Evolutionary conservation across 2,329 filamentous ascomycete species (phyloP).

Genomic region (Blastomyces gilchristii): DNA sequence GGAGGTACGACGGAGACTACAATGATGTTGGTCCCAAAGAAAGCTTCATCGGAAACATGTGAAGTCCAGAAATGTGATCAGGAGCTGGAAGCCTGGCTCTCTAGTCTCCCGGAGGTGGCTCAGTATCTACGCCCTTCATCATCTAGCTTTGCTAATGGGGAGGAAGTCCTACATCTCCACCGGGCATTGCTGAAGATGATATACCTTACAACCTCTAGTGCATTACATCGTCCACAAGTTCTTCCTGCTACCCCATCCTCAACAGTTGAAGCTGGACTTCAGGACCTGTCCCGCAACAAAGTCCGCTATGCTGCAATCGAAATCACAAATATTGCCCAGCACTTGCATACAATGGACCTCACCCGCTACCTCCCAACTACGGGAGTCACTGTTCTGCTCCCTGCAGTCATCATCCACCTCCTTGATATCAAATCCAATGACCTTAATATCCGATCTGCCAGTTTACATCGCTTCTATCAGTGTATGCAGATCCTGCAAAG

Average conservation of each 20-base stretch:
- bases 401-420: slow-evolving; percentile 87
- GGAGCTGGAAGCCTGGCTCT: slow-evolving; percentile 67
- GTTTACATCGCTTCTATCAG: slow-evolving; percentile 71
- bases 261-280: slow-evolving; percentile 53
- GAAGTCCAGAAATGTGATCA: slow-evolving; percentile 70
- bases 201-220: slow-evolving; percentile 83
- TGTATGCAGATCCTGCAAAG: slow-evolving; percentile 89
- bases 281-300: slow-evolving; percentile 71
- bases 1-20: slow-evolving; percentile 60
- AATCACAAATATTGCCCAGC: slow-evolving; percentile 73
- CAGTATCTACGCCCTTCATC: slow-evolving; percentile 57
- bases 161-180: slow-evolving; percentile 53
- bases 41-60: slow-evolving; percentile 68
- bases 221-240: slow-evolving; percentile 83
- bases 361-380: slow-evolving; percentile 78
- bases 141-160: slow-evolving; percentile 40
- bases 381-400: slow-evolving; percentile 80
- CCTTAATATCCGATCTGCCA: slow-evolving; percentile 58
- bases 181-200: slow-evolving; percentile 86
- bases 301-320: slow-evolving; percentile 75
- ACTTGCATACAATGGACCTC: slow-evolving; percentile 61
- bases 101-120: slow-evolving; percentile 60
- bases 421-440: slow-evolving; percentile 82
- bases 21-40: slow-evolving; percentile 89
- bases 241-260: slow-evolving; percentile 59